Evolutionary conservation across 345 rosid species (phyloP), one percentile per base, ranked within the genome.

Genomic region (Firmiana major): DNA sequence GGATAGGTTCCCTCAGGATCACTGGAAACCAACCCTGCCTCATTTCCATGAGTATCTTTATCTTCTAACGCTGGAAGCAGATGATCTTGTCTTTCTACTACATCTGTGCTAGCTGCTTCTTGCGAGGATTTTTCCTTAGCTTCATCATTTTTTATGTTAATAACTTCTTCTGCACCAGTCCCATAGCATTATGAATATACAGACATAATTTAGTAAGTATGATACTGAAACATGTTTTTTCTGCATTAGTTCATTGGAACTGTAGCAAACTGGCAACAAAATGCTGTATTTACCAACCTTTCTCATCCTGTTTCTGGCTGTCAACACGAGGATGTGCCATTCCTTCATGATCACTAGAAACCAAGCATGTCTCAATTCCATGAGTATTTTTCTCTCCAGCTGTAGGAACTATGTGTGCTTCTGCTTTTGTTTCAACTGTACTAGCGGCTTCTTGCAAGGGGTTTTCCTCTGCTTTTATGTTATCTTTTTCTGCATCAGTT

Each of bases 111-210:
- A 28, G 43, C 69, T 74, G 81, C 38, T 57, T 73, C 76, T 22
- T 73, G 36, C 8, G 22, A 36, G 13, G 22, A 73, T 73, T 40
- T 17, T 13, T 57, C 53, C 21, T 38, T 17, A 7, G 53, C 22
- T 57, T 73, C 65, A 73, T 60, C 43, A 17, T 24, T 46, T 9
- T 24, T 46, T 9, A 60, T 51, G n/a, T 22, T 36, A 28, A 42
- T 75, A 49, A 84, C 78, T 49, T 81, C 87, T 73, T 85, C 85
- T 75, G 83, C 79, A 76, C 79, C 15, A 78, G 57, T 75, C 21
- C 73, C 38, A 53, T 28, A 45, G 72, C 36, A 63, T 51, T 54
- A 55, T 13, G 48, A 36, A 45, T 12, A 21, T 10, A 57, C 13
- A n/a, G 63, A 26, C 69, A 51, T 71, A 51, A 51, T 9, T 49